Evolutionary conservation across 768 basidiomycete genomes (phyloP), one percentile per base, ranked within the genome.

Genomic region (Psilocybe cubensis): DNA sequence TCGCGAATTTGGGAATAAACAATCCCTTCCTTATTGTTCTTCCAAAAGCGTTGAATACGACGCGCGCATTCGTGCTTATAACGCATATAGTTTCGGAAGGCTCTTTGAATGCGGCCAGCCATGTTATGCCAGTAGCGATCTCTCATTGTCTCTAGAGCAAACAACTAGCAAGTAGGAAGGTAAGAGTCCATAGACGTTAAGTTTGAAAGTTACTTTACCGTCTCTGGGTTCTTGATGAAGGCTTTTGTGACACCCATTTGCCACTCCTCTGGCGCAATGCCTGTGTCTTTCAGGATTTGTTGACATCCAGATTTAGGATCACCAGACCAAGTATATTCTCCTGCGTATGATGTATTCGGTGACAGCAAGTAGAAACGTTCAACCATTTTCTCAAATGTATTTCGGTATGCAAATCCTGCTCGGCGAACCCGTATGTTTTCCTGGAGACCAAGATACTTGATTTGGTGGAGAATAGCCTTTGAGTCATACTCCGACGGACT

Each of bases 121-220:
- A 99, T 99, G 73, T 98, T 98, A 72, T 99, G 97, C 97, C 97
- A 99, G 73, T 98, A 99, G 52, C 92, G 87, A 70, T 99, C 97
- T 50, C 97, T 88, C 94, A 98, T 98, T 6, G 94, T 96, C 77
- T 99, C 97, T 55, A 99, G 78, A 11, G 96, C 97, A 71, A 99
- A 99, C 20, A 99, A 84, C 94, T 98, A 56, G n/a, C 20, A 25
- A 58, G 50, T 45, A 52, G 54, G n/a, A 46, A 23, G 47, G 21
- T n/a, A 45, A 56, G 28, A 29, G 46, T 5, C 52, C 10, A 31
- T 20, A 41, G 18, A 50, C 18, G 18, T 33, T 38, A 5, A 20
- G 27, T 24, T 23, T 46, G 29, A 23, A 46, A 56, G 46, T 29
- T 31, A 42, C 69, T 86, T 61, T 71, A 96, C 93, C 18, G 96